Evolutionary conservation across 129 eudicot species (phyloP), one percentile per base, ranked within the genome.

Genomic region (Artemisia argyi): DNA sequence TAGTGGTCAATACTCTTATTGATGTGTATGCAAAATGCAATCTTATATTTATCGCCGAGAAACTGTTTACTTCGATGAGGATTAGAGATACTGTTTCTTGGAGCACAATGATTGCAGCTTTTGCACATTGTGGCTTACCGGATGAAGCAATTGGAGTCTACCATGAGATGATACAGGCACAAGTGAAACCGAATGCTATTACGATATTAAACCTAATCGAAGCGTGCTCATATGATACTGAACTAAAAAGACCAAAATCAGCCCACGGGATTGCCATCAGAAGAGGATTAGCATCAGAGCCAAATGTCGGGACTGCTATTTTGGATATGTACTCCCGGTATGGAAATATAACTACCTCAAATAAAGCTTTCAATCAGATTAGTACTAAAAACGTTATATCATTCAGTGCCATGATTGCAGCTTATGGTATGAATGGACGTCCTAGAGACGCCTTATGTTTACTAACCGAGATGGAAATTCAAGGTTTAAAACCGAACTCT

Each of bases 101-200:
- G 97, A 91, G 83, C 77, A 86, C 98, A 49, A 94, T 94, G 97
- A 94, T 90, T 74, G 84, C 91, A 9, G 93, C 88, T 73, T 87
- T 84, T 73, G 84, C 92, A 28, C 64, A 83, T 58, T 87, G 89
- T 66, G 91, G 96, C 61, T 73, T 90, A 81, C 91, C 97, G 1
- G 83, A 85, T 60, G 91, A 86, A 81, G 91, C 98, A 63, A 79
- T 94, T 68, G 30, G 71, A 65, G 80, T 84, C 7, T 94, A 73
- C 75, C 65, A 59, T 8, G 69, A 85, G 61, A 94, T 94, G 96
- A 80, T 39, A 3, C 52, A 64, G 50, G 44, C 83, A 24, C 80
- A 59, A 32, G 71, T 68, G 65, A 79, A 74, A 66, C 83, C 83
- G 3, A 93, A 90, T 30, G 61, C 82, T 18, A 57, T 93, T 55